Evolutionary conservation across 768 basidiomycete genomes (phyloP), one percentile per base, ranked within the genome.

Genomic region (Serendipita indica): DNA sequence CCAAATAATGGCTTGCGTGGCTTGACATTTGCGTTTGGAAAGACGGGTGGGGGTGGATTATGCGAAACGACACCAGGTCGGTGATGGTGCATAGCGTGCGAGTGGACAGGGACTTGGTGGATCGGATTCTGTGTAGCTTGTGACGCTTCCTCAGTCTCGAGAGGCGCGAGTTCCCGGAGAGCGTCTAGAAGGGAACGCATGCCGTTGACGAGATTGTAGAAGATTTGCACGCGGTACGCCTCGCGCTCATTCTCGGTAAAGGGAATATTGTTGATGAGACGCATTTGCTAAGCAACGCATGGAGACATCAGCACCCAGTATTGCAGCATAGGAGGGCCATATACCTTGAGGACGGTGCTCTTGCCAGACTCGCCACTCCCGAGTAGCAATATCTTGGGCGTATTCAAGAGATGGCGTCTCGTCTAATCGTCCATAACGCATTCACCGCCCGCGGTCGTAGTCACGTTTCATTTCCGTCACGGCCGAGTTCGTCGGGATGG

Each of bases 141-240:
- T n/a, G n/a, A n/a, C n/a, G n/a, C n/a, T n/a, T n/a, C n/a, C n/a
- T n/a, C n/a, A n/a, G 74, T 64, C 43, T 66, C 64, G 28, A 73
- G 63, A 22, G 67, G 41, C 10, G 49, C 68, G 33, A 70, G 65
- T 27, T 69, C 69, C 57, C 73, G 69, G 69, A 74, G 71, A 3
- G 70, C 66, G 39, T 70, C 67, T 57, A 74, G 66, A 46, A 71
- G 69, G 1, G 64, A 49, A 3, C 68, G 63, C 69, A 76, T 72
- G 1, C 72, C 74, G 27, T 71, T 69, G 43, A 72, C 67, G 18
- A 76, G 64, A 63, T 76, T 76, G 33, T 66, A 65, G 60, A 73
- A 76, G 39, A 73, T 70, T 37, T 74, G 69, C 60, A 73, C 73
- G 0, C 72, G 68, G 57, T 72, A 74, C n/a, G 65, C 64, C 61